Conservation (phyloP, 768 basidiomycete species). For the Mycena amicta region DNA sequence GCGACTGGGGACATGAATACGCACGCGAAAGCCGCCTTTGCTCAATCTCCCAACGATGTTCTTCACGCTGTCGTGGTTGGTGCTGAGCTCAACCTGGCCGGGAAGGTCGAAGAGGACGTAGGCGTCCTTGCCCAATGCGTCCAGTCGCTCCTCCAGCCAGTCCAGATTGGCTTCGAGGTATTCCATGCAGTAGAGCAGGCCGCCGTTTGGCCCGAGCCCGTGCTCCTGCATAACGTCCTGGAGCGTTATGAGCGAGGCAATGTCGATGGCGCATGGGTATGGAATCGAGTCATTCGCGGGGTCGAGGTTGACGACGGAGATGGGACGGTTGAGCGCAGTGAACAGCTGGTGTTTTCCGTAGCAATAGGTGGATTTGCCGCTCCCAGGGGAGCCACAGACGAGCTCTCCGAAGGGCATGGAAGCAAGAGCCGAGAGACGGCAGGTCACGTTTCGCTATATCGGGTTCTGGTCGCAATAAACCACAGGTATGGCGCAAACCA, state of each 20-base stretch:
- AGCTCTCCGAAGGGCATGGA: slow-evolving; percentile 93
- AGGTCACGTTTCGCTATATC: too few species aligned
- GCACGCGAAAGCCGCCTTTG: slow-evolving; percentile 83
- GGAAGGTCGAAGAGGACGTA: slow-evolving; percentile 96
- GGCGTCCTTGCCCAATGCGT: slow-evolving; percentile 66
- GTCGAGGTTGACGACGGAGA: slow-evolving; percentile 92
- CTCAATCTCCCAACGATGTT: slow-evolving; percentile 69
- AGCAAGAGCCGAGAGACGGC: background rate
- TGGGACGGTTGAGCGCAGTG: slow-evolving; percentile 80
- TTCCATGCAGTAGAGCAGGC: slow-evolving; percentile 95
- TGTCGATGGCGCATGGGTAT: slow-evolving; percentile 89
- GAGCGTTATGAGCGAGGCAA: slow-evolving; percentile 84
- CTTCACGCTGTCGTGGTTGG: slow-evolving; percentile 91
- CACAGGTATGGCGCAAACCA: too few species aligned
- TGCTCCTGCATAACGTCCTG: slow-evolving; percentile 84
- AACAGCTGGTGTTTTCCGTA: slow-evolving; percentile 88
- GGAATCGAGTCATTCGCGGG: slow-evolving; percentile 90
- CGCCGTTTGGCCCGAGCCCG: slow-evolving; percentile 92
- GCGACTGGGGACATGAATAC: slow-evolving; percentile 30
- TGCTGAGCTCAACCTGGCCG: slow-evolving; percentile 96
- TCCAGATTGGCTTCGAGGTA: slow-evolving; percentile 96
- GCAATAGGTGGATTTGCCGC: slow-evolving; percentile 88
- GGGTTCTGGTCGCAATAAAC: too few species aligned
- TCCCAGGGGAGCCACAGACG: slow-evolving; percentile 84
- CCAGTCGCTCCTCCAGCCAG: slow-evolving; percentile 73